Conservation (phyloP, 129 eudicot species). For the Gnaphalium uliginosum region DNA sequence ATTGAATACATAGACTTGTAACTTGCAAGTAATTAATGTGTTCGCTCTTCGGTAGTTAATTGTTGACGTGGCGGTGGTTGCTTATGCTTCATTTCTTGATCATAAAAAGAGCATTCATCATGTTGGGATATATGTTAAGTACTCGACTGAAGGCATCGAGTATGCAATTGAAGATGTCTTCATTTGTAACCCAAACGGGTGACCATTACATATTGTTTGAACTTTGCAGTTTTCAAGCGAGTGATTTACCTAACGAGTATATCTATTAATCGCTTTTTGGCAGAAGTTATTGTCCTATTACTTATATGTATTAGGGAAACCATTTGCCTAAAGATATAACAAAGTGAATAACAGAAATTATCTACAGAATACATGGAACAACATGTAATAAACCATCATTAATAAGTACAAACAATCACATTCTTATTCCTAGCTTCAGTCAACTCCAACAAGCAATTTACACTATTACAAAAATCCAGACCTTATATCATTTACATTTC, state of each 20-base stretch:
- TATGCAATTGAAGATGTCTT: neutral
- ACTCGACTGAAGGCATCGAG: conserved; percentile 24
- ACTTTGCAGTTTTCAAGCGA: neutral
- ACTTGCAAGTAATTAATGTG: neutral
- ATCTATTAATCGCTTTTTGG: neutral
- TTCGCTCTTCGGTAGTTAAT: conserved; percentile 24
- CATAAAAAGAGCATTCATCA: neutral
- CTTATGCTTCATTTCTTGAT: conserved; percentile 28
- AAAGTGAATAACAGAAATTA: neutral
- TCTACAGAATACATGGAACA: conserved; percentile 15
- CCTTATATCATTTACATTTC: conserved; percentile 60
- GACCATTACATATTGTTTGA: neutral
- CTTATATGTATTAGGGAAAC: neutral
- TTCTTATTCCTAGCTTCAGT: conserved; percentile 26
- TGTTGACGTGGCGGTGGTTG: conserved; percentile 23
- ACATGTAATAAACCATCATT: conserved; percentile 18
- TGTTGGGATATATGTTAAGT: conserved; percentile 12
- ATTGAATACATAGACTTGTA: neutral
- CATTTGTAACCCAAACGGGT: neutral
- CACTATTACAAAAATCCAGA: conserved; percentile 62
- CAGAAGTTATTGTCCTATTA: neutral
- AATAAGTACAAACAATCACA: conserved; percentile 22
- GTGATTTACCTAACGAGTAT: neutral
- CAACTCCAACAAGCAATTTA: conserved; percentile 31
- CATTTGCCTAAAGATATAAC: neutral